Conservation (phyloP, 148 eudicot species). For the Cornus kousa region DNA sequence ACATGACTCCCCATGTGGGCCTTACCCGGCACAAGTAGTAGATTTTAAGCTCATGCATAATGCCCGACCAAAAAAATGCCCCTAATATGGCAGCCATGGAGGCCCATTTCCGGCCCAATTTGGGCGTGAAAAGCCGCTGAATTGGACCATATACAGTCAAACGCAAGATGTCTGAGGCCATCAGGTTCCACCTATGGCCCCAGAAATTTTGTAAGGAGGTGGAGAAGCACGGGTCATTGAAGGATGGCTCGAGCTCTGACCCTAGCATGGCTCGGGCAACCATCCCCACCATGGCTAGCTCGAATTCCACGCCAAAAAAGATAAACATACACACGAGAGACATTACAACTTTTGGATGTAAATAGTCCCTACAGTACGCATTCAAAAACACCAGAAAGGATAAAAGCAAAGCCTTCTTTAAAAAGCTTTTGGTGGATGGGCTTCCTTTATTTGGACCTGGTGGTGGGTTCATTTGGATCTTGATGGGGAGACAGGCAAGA, state of each 20-base stretch:
- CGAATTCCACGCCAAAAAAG: slow-evolving; percentile 28
- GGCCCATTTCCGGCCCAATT: slow-evolving; percentile 38
- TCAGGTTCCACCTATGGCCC: slow-evolving; percentile 60
- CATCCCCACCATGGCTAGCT: slow-evolving; percentile 8
- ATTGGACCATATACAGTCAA: slow-evolving; percentile 26
- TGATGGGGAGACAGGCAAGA: slow-evolving; percentile 26
- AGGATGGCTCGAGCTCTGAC: slow-evolving; percentile 35
- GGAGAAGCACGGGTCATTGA: slow-evolving; percentile 43
- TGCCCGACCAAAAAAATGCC: slow-evolving; percentile 40
- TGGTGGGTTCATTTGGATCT: slow-evolving; percentile 1
- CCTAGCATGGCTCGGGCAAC: slow-evolving; percentile 16
- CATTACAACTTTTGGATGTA: neutral
- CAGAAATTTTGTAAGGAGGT: slow-evolving; percentile 56
- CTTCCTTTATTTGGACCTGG: neutral
- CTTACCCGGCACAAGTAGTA: slow-evolving; percentile 26
- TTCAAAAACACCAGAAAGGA: slow-evolving; percentile 7
- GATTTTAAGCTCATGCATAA: slow-evolving; percentile 54
- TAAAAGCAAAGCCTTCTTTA: neutral
- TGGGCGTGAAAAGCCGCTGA: neutral
- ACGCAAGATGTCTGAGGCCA: slow-evolving; percentile 28
- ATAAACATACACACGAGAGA: slow-evolving; percentile 12
- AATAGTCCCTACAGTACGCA: neutral
- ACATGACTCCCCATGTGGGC: slow-evolving; percentile 43
- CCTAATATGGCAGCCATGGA: slow-evolving; percentile 27
- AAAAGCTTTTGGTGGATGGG: neutral